Evolutionary conservation across 306 rosid species (phyloP).

Genomic region (Rosa persica): DNA sequence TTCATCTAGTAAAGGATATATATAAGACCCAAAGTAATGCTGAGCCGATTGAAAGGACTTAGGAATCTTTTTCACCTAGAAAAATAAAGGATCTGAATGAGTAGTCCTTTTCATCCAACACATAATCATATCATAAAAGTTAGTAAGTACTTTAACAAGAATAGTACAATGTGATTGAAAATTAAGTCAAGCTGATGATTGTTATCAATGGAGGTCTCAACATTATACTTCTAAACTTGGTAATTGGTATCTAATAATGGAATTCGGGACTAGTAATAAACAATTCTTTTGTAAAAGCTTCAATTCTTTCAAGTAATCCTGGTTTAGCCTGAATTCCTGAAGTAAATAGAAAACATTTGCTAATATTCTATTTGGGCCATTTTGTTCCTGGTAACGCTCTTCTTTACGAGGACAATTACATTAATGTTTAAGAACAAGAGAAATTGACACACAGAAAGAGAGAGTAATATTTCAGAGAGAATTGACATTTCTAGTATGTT

Average conservation of each 20-base stretch:
- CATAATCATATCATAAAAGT: background rate
- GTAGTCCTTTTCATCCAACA: background rate
- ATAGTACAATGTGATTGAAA: background rate
- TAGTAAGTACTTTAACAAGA: background rate
- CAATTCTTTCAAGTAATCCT: background rate
- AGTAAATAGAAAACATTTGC: background rate
- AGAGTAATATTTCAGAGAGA: too few relatives aligned
- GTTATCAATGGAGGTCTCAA: background rate
- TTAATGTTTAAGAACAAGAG: too few relatives aligned
- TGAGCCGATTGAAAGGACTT: constrained; percentile 35
- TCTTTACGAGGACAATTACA: too few relatives aligned
- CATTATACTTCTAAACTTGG: background rate
- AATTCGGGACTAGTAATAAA: background rate
- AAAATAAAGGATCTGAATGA: background rate
- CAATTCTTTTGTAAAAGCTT: background rate
- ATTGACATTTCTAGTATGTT: too few relatives aligned
- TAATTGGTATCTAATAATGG: background rate
- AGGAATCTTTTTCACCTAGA: constrained; percentile 55
- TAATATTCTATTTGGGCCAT: background rate
- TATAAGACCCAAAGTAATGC: constrained; percentile 46
- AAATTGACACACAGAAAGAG: too few relatives aligned
- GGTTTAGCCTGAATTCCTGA: background rate
- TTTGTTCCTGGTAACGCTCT: background rate
- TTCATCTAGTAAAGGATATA: constrained; percentile 66
- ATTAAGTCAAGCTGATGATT: background rate